A percentile compares a stretch with the other conserved stretches of the same genome.
Conservation (phyloP, 495 filamentous ascomycete species). For the Bombardia bombarda region DNA sequence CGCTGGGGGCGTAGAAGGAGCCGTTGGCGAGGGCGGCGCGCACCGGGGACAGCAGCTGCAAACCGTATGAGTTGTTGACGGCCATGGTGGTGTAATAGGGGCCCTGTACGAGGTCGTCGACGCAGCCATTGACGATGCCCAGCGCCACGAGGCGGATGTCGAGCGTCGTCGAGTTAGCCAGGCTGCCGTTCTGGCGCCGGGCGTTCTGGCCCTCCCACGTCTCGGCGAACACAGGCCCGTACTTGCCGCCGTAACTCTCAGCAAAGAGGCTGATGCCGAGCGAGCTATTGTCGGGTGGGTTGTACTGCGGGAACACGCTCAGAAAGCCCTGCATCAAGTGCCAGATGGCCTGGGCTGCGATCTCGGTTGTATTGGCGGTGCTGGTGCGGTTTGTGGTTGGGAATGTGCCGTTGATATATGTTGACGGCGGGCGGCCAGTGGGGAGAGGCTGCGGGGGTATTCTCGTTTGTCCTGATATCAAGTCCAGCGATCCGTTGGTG, state of each 20-base stretch:
- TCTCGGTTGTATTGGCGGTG: conserved; percentile 59
- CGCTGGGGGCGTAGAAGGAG: conserved; percentile 37
- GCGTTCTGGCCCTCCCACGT: conserved; percentile 56
- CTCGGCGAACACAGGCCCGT: conserved; percentile 53
- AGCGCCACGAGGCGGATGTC: conserved; percentile 50
- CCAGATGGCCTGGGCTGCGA: conserved; percentile 57
- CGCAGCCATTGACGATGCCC: conserved; percentile 64
- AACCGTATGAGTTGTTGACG: conserved; percentile 68
- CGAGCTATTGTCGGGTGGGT: conserved; percentile 27
- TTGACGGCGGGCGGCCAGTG: conserved; percentile 10
- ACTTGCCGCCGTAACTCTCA: conserved; percentile 57
- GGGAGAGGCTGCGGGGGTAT: conserved; percentile 20
- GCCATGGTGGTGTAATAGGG: conserved; percentile 61
- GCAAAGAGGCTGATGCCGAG: conserved; percentile 57
- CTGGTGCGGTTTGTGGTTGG: conserved; percentile 39
- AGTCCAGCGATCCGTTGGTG: conserved; percentile 41
- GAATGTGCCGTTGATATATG: conserved; percentile 55
- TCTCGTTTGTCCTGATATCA: conserved; percentile 24
- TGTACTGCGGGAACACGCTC: conserved; percentile 58
- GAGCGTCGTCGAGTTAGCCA: conserved; percentile 36
- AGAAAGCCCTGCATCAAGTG: conserved; percentile 65
- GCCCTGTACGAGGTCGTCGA: conserved; percentile 64
- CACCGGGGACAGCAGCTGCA: conserved; percentile 48
- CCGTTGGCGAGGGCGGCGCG: conserved; percentile 28
- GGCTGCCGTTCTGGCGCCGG: conserved; percentile 38